Conservation (phyloP, 1,284 basidiomycete species). For the Mrakiaceae sp. region DNA sequence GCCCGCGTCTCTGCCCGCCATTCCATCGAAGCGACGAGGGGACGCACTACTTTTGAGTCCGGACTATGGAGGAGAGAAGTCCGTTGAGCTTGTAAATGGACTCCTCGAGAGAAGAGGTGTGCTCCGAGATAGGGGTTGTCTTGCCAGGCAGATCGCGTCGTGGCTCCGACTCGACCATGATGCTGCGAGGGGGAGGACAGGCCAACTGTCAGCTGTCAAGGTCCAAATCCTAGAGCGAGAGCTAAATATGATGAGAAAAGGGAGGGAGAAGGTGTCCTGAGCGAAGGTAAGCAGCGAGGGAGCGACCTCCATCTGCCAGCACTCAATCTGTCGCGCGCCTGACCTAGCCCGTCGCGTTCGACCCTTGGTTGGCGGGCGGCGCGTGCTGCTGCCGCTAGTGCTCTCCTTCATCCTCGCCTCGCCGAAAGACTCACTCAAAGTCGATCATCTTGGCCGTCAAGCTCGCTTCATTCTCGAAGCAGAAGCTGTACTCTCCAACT, state of each 20-base stretch:
- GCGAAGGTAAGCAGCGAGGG: no score
- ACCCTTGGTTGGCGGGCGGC: no score
- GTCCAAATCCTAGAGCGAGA: background rate
- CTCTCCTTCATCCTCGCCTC: no score
- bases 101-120: constrained; percentile 83
- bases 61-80: constrained; percentile 71
- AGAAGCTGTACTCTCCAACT: constrained; percentile 91
- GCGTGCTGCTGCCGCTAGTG: no score
- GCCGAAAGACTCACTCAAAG: constrained; percentile 50
- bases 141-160: constrained; percentile 69
- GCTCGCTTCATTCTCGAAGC: constrained; percentile 93
- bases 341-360: no score
- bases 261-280: background rate
- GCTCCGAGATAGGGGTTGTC: constrained; percentile 55
- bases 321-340: no score
- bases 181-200: constrained; percentile 32
- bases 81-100: constrained; percentile 80
- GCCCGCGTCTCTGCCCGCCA: no score
- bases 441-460: constrained; percentile 85
- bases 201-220: background rate
- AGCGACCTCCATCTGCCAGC: no score
- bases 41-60: constrained; percentile 80
- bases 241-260: background rate
- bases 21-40: background rate
- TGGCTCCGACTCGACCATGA: constrained; percentile 94